phyloP scores from a whole-genome alignment of 179 eudicot genomes.

The Beta macrorhiza region DNA sequence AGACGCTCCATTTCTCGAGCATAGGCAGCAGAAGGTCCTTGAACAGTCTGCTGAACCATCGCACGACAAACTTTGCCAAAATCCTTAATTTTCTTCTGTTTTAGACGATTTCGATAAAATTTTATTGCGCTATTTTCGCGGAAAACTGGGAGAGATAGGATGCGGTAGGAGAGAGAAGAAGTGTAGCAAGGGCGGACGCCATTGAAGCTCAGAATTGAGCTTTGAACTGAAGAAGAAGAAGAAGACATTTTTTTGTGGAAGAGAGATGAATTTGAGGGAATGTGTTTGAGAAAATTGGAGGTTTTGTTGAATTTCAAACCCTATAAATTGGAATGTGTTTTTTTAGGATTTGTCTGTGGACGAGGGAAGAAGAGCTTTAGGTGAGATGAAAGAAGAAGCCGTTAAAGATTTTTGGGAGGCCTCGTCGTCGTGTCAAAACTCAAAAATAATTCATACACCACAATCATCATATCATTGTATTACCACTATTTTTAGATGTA shows the following conservation, averaged over 20 bases:
- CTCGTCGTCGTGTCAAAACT: too few species aligned
- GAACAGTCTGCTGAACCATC: conserved; percentile 53
- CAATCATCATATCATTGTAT: too few species aligned
- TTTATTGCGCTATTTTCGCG: neutral
- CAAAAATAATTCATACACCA: too few species aligned
- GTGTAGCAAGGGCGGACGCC: conserved; percentile 11
- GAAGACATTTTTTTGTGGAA: neutral
- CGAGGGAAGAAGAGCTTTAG: too few species aligned
- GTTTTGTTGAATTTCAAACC: too few species aligned
- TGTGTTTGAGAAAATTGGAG: too few species aligned
- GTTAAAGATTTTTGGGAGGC: too few species aligned
- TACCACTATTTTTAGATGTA: too few species aligned
- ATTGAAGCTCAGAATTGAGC: conserved; percentile 14
- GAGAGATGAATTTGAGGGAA: too few species aligned
- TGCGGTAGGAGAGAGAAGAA: neutral
- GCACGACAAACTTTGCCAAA: conserved; percentile 32
- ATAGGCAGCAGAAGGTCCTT: conserved; percentile 65
- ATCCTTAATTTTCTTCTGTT: conserved; percentile 12
- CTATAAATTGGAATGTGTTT: too few species aligned
- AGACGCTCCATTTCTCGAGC: conserved; percentile 90
- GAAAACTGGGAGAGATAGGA: neutral
- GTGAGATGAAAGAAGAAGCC: too few species aligned
- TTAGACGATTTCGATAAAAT: conserved; percentile 1
- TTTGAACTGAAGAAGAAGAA: conserved; percentile 8
- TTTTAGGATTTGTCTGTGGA: too few species aligned